A percentile compares a stretch with the other conserved stretches of the same genome.
Evolutionary conservation across 441 rosid species (phyloP).

Genomic region (Jatropha multifida): DNA sequence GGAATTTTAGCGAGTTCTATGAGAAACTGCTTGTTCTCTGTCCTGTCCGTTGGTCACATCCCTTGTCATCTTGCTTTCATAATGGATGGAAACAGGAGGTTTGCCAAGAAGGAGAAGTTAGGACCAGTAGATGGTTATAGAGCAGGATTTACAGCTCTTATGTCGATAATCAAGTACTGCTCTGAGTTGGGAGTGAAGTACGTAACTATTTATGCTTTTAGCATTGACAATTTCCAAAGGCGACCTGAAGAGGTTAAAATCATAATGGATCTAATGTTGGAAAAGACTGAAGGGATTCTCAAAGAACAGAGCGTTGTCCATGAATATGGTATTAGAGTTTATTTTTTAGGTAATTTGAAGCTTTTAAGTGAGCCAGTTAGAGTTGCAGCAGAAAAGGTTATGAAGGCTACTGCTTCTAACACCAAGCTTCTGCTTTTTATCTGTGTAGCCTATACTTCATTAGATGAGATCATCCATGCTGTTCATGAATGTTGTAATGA

Average conservation of each 20-base stretch:
- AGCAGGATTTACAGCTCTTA: slow-evolving; percentile 57
- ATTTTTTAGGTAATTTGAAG: slow-evolving; percentile 63
- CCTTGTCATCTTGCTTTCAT: slow-evolving; percentile 71
- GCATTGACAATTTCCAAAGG: slow-evolving; percentile 76
- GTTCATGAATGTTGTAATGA: slow-evolving; percentile 53
- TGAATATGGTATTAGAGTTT: slow-evolving; percentile 53
- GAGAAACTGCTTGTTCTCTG: slow-evolving; percentile 49
- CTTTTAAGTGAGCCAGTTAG: slow-evolving; percentile 54
- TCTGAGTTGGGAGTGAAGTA: slow-evolving; percentile 65
- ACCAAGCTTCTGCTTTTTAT: slow-evolving; percentile 46
- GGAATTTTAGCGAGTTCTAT: slow-evolving; percentile 24
- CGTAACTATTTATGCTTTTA: slow-evolving; percentile 69
- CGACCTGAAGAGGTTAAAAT: slow-evolving; percentile 59
- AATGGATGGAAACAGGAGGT: slow-evolving; percentile 93
- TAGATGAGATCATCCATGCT: slow-evolving; percentile 65
- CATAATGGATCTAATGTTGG: slow-evolving; percentile 69
- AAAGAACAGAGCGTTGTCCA: slow-evolving; percentile 52
- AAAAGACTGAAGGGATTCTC: slow-evolving; percentile 55
- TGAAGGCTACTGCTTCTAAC: slow-evolving; percentile 59
- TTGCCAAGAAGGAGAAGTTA: slow-evolving; percentile 51
- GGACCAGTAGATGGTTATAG: slow-evolving; percentile 54
- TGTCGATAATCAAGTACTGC: slow-evolving; percentile 55
- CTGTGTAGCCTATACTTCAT: slow-evolving; percentile 68
- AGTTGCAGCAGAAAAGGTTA: slow-evolving; percentile 60
- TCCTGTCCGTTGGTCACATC: slow-evolving; percentile 55